Evolutionary conservation across 2,329 filamentous ascomycete genomes (phyloP), one percentile per base, ranked within the genome.

Genomic region (Fusarium pseudocircinatum): DNA sequence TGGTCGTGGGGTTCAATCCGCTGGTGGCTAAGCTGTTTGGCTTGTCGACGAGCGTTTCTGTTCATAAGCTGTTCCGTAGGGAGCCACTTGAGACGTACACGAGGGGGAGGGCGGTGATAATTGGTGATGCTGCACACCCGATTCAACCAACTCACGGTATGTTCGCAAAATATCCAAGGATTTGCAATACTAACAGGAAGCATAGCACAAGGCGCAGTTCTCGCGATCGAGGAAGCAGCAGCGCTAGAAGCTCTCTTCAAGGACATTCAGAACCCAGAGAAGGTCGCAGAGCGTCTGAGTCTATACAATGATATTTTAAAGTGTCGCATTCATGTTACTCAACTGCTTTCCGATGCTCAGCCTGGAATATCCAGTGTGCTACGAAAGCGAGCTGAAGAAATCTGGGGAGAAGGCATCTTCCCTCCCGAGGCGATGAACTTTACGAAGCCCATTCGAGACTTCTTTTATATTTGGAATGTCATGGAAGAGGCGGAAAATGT

Each of bases 241-340:
- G 22, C 28, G 2, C 18, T 67, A 0, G 46, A 28, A 26, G 7
- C 22, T 4, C 6, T 67, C 1, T 67, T 67, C 16, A 47, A 12
- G 1, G 10, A 26, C 3, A 2, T 32, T 0, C 18, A n/a, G 11
- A 7, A 9, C 6, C 4, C 53, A 7, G 9, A 24, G 0, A 6
- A 20, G 0, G 40, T 53, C 2, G 0, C 5, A 2, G 24, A 18
- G 3, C 40, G 53, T 2, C 1, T 67, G 4, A 1, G 4, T 0
- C 2, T 67, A 0, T 61, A 61, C 2, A 20, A 67, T 6, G 13
- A 26, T 1, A 47, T 61, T 6, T 26, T 67, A 10, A 67, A 53
- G 4, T 46, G 28, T 1, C 46, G 26, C 2, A 67, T 67, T 1
- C 63, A 67, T 8, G 40, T 28, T 0, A 67, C 64, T 0, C 63